phyloP scores from a whole-genome alignment of 2,329 filamentous ascomycete species.

The Sarocladium oryzae region DNA sequence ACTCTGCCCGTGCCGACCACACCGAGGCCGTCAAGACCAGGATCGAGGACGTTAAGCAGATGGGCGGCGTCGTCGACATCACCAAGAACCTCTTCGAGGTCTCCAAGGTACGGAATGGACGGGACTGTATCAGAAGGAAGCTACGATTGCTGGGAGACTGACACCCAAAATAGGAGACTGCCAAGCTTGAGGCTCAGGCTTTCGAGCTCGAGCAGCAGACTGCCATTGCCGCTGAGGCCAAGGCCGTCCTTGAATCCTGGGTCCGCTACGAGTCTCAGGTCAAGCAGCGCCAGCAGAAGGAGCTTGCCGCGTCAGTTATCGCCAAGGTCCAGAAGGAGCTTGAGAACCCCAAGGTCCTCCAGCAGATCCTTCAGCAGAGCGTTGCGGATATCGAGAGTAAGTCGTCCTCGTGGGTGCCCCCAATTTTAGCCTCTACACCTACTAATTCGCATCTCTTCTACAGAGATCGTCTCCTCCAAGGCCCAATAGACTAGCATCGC shows the following conservation, averaged over 20 bases:
- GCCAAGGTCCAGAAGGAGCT: slow-evolving; percentile 98
- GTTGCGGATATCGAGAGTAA: slow-evolving; percentile 92
- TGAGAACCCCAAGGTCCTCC: slow-evolving; percentile 92
- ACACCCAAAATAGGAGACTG: slow-evolving; percentile 70
- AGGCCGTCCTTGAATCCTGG: slow-evolving; percentile 95
- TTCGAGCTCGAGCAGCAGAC: slow-evolving; percentile 98
- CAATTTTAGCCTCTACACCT: neutral
- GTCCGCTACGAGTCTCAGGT: slow-evolving; percentile 98
- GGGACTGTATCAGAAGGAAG: neutral
- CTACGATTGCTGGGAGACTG: slow-evolving; percentile 12
- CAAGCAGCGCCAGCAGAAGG: slow-evolving; percentile 96
- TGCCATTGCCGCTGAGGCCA: slow-evolving; percentile 85
- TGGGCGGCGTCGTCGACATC: slow-evolving; percentile 88
- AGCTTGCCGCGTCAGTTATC: slow-evolving; percentile 88
- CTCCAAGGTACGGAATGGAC: slow-evolving; percentile 68
- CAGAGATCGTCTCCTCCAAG: slow-evolving; percentile 59
- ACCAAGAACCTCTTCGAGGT: slow-evolving; percentile 97
- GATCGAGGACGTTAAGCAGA: slow-evolving; percentile 91
- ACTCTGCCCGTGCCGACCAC: slow-evolving; percentile 89
- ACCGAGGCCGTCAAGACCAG: slow-evolving; percentile 90
- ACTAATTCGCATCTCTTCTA: slow-evolving; percentile 25
- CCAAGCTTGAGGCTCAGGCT: slow-evolving; percentile 88
- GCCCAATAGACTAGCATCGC: slow-evolving; percentile 42
- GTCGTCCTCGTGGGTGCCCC: slow-evolving; percentile 12
- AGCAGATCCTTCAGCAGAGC: slow-evolving; percentile 97